Evolutionary conservation across 768 basidiomycete species (phyloP), one percentile per base, ranked within the genome.

Genomic region (Guyanaporus albipodus): DNA sequence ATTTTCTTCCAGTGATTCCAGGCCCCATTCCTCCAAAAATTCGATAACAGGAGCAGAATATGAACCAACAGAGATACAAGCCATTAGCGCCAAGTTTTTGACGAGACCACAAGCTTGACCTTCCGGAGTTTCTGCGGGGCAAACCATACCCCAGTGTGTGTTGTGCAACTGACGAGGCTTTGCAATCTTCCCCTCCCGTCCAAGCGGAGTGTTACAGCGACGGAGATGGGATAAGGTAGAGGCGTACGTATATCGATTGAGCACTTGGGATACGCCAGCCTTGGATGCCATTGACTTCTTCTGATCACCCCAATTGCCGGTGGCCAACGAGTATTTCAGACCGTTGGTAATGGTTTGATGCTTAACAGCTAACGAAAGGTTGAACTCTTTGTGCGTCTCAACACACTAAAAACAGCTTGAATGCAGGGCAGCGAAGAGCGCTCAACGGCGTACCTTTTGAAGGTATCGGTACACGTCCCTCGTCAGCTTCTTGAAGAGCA

Each of bases 61-160:
- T 0, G 94, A 94, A 34, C 96, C 96, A 48, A 99, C 95, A 36
- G 96, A 98, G 49, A 98, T 96, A 68, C 92, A 95, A 4, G 95
- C 73, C 93, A 98, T 95, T 55, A 98, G 82, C 0, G 96, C 91
- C 47, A 99, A 72, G 69, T 99, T 98, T 74, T 99, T 98, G 70
- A 98, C 96, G 35, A 98, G 80, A 70, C 96, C 96, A 70, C 96
- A 99, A 50, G 96, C 96, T 67, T 98, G 96, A 37, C 96, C 96
- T 82, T 99, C 96, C 2, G 96, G 96, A 4, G 96, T 99, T 68
- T 99, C 96, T 31, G 96, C 96, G 34, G 96, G 96, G 63, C 96
- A 99, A 17, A 99, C 96, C 96, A 99, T 98, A 29, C 96, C 96
- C 96, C 96, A 99, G 60, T 99, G 96, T 1, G 96, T 97, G 61